Percentiles rank a stretch among this genome's conserved stretches.
phyloP scores from a whole-genome alignment of 1,284 basidiomycete genomes.

The Microbotryomycetes sp. region DNA sequence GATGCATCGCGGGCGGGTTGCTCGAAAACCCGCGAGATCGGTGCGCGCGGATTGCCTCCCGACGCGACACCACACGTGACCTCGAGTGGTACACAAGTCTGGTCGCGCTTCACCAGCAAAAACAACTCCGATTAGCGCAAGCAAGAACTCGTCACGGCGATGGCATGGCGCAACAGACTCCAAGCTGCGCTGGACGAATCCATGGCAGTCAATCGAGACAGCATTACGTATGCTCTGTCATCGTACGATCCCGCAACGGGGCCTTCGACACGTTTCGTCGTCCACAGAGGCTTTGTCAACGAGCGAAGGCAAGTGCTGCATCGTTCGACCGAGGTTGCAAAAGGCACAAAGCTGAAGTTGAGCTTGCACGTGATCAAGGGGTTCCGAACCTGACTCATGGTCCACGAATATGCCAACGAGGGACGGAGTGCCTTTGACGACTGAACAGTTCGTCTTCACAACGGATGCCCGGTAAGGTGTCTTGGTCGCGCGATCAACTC shows the following conservation, averaged over 20 bases:
- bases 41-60: no score
- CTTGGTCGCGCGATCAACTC: not conserved
- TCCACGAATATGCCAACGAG: conserved; percentile 32
- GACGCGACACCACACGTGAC: no score
- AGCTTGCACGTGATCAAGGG: conserved; percentile 6
- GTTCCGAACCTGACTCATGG: conserved; percentile 30
- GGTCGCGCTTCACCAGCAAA: no score
- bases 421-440: conserved; percentile 35
- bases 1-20: conserved; percentile 61
- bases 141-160: no score
- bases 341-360: conserved; percentile 2
- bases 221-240: conserved; percentile 40
- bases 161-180: conserved; percentile 14
- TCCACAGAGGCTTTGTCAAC: conserved; percentile 44
- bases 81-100: no score
- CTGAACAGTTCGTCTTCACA: conserved; percentile 41
- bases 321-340: not conserved
- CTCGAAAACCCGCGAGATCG: not conserved
- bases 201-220: conserved; percentile 33
- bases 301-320: conserved; percentile 28
- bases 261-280: conserved; percentile 40
- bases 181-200: conserved; percentile 17
- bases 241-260: conserved; percentile 26
- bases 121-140: no score
- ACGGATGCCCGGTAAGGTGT: conserved; percentile 39